Conservation (phyloP, 495 filamentous ascomycete genomes). For the Durotheca rogersii region DNA sequence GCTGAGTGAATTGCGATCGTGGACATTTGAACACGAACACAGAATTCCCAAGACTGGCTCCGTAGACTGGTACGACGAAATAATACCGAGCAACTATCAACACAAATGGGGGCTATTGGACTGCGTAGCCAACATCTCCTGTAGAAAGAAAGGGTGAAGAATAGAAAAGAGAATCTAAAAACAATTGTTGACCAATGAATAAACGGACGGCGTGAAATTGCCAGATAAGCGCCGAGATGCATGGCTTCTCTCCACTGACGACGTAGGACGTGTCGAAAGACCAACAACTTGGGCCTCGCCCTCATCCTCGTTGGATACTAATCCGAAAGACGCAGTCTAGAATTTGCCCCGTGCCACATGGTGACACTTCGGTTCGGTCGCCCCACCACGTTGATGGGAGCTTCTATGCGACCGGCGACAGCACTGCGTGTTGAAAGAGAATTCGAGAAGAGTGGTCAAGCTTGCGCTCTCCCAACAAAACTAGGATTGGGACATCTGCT, state of each 20-base stretch:
- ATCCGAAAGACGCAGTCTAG: constrained; percentile 12
- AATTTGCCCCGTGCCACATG: constrained; percentile 13
- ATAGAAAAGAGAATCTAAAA: not conserved
- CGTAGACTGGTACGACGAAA: no score
- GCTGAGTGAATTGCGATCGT: no score
- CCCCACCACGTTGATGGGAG: constrained; percentile 35
- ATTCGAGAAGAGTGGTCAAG: no score
- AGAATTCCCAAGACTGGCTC: no score
- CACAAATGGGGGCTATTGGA: no score
- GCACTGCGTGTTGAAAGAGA: constrained; percentile 16
- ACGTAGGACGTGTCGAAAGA: constrained; percentile 3
- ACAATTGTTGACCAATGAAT: not conserved
- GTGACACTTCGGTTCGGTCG: constrained; percentile 1
- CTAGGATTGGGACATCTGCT: constrained; percentile 10
- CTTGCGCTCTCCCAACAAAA: constrained; percentile 3
- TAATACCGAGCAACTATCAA: no score
- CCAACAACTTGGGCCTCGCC: constrained; percentile 1
- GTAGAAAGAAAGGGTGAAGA: not conserved
- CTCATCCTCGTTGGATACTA: constrained; percentile 15
- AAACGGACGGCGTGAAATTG: no score
- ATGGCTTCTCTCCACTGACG: not conserved
- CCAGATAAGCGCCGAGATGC: not conserved
- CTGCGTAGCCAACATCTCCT: not conserved
- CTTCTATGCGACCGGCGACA: constrained; percentile 15
- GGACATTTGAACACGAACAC: no score